Evolutionary conservation across 345 rosid genomes (phyloP).

Genomic region (Brassica incana): DNA sequence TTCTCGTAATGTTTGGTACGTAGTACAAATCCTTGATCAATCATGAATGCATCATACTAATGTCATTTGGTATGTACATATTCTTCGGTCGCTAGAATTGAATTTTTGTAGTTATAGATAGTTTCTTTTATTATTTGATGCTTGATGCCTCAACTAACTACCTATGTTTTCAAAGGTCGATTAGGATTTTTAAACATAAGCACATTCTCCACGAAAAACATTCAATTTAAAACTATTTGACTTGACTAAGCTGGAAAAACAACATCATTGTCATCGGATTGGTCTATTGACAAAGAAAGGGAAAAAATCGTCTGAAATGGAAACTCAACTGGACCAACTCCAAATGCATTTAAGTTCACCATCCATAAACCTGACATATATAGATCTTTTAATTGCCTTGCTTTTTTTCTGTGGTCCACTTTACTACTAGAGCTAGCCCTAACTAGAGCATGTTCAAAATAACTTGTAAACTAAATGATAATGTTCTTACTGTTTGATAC

Average conservation of each 20-base stretch:
- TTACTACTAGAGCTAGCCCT: not conserved
- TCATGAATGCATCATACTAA: constrained; percentile 2
- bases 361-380: constrained; percentile 7
- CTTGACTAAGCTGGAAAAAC: constrained; percentile 5
- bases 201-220: constrained; percentile 19
- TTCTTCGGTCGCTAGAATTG: not conserved
- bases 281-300: not conserved
- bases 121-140: not conserved
- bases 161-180: not conserved
- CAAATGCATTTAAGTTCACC: constrained; percentile 20
- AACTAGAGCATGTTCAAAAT: not conserved
- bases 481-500: not conserved
- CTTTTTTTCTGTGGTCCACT: constrained; percentile 3
- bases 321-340: constrained; percentile 8
- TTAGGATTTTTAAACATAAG: not conserved
- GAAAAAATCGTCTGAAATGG: not conserved
- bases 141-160: not conserved
- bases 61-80: not conserved
- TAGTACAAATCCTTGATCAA: not conserved
- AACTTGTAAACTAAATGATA: not conserved
- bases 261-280: not conserved
- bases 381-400: not conserved
- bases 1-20: constrained; percentile 44
- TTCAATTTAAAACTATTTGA: not conserved
- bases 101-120: not conserved